A percentile compares a stretch with the other conserved stretches of the same genome.
Evolutionary conservation across 148 eudicot species (phyloP).

Genomic region (Hydrangea macrophylla): DNA sequence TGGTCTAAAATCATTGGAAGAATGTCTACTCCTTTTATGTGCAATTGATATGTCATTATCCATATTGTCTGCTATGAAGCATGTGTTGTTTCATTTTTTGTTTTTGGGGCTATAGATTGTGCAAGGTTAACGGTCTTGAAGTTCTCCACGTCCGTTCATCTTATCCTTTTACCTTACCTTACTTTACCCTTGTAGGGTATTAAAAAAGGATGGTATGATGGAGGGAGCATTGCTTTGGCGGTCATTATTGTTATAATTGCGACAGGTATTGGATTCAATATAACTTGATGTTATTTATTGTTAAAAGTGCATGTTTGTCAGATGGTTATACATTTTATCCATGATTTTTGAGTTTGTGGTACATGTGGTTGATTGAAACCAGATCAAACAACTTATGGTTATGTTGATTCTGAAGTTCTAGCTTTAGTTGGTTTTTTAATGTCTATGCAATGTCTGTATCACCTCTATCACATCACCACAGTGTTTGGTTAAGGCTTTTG

Average conservation of each 20-base stretch:
- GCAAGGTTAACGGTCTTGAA: not conserved
- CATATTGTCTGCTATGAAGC: no score
- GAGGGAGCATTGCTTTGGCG: conserved; percentile 93
- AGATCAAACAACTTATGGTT: not conserved
- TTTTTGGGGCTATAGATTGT: not conserved
- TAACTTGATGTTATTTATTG: not conserved
- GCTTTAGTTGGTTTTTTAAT: not conserved
- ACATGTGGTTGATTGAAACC: not conserved
- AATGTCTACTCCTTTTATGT: not conserved
- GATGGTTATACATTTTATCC: not conserved
- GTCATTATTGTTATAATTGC: conserved; percentile 81
- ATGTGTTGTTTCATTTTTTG: not conserved
- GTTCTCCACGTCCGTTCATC: not conserved
- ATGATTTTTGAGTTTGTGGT: not conserved
- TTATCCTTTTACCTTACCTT: not conserved
- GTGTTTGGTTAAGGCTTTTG: no score
- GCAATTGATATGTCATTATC: not conserved
- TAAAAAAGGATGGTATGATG: conserved; percentile 97
- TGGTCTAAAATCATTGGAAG: not conserved
- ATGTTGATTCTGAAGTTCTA: not conserved
- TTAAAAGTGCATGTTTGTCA: no score
- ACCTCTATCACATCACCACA: no score
- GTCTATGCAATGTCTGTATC: not conserved
- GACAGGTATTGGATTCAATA: conserved; percentile 54
- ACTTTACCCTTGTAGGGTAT: conserved; percentile 53